Evolutionary conservation across 2,329 filamentous ascomycete genomes (phyloP), one percentile per base, ranked within the genome.

Genomic region (Monilinia fructigena): DNA sequence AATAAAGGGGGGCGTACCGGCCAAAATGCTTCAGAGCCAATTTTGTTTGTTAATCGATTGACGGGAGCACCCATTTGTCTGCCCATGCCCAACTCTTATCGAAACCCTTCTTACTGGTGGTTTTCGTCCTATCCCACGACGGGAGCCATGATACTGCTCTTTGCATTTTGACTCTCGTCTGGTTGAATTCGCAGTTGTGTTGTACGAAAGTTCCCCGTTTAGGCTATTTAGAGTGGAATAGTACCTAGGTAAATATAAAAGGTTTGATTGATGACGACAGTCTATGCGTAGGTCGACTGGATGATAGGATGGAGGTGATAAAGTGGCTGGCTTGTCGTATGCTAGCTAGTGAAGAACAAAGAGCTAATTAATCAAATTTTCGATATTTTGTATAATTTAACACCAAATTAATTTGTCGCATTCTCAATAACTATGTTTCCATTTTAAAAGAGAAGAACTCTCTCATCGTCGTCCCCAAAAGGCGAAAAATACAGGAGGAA

Each of bases 1-100:
- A 53, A 53, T 11, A 40, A n/a, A 16, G 38, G 6, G 47, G 6
- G 16, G 16, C 63, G 8, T 59, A 56, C 53, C 2, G 92, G 92
- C 90, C 91, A 94, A 75, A 94, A 94, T 38, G 90, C 88, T 76
- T 95, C 92, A 40, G 84, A 84, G 63, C 92, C 92, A 54, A 96
- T 82, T 77, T 89, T 92, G 79, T 96, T 92, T 18, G 89, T 92
- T 35, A 96, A 78, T 67, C 84, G 87, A 76, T 96, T 96, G 74
- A 96, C 88, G 3, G 92, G 92, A 2, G 83, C 82, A 66, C 90
- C 89, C 14, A 76, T 74, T 89, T 90, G 78, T 91, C 88, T 66
- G 88, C 82, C 68, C 83, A 83, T 59, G 82, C 82, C 82, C 88
- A 93, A 66, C 88, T 83, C 76, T 90, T 91, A 77, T 93, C 89